A percentile compares a stretch with the other conserved stretches of the same genome.
These are phyloP conservation scores for Hanseniaspora clermontiae DNA, from an alignment of 805 yeast genomes.

Conservation along the genomic window DNA sequence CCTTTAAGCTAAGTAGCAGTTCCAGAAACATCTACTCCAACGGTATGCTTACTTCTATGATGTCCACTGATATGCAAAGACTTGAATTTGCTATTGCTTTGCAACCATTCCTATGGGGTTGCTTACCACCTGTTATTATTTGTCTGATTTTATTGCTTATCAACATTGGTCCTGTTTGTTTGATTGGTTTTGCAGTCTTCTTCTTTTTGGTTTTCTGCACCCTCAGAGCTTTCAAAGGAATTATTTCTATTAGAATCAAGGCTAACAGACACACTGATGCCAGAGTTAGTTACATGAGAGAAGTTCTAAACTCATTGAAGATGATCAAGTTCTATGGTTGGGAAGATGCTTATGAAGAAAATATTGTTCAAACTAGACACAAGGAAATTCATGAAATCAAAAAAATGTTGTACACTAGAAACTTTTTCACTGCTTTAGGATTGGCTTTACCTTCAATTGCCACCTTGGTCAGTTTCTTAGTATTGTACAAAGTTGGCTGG, in stretches of 20 bases:
- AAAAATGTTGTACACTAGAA: slow-evolving; percentile 37
- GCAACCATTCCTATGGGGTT: slow-evolving; percentile 42
- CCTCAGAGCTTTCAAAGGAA: slow-evolving; percentile 33
- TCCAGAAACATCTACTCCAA: slow-evolving; percentile 44
- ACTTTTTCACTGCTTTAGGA: slow-evolving; percentile 38
- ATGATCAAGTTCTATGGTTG: slow-evolving; percentile 75
- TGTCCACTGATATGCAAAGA: slow-evolving; percentile 69
- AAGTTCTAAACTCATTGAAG: slow-evolving; percentile 47
- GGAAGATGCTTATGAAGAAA: slow-evolving; percentile 60
- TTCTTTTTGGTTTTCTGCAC: slow-evolving; percentile 37
- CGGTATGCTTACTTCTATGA: slow-evolving; percentile 54
- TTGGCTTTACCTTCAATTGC: slow-evolving; percentile 39
- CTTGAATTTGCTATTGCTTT: slow-evolving; percentile 56
- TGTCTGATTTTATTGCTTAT: slow-evolving; percentile 49
- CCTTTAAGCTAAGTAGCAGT: slow-evolving; percentile 42
- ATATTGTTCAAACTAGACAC: slow-evolving; percentile 40
- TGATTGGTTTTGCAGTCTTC: slow-evolving; percentile 52
- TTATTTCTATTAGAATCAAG: slow-evolving; percentile 40
- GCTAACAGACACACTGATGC: slow-evolving; percentile 52
- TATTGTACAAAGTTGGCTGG: slow-evolving; percentile 28
- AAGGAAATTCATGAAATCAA: slow-evolving; percentile 37
- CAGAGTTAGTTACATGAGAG: slow-evolving; percentile 51
- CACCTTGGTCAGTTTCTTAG: slow-evolving; percentile 42
- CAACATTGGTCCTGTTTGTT: slow-evolving; percentile 56
- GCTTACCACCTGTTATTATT: slow-evolving; percentile 37